phyloP scores from a whole-genome alignment of 177 flowering plant genomes.

The Vitis hybrid region DNA sequence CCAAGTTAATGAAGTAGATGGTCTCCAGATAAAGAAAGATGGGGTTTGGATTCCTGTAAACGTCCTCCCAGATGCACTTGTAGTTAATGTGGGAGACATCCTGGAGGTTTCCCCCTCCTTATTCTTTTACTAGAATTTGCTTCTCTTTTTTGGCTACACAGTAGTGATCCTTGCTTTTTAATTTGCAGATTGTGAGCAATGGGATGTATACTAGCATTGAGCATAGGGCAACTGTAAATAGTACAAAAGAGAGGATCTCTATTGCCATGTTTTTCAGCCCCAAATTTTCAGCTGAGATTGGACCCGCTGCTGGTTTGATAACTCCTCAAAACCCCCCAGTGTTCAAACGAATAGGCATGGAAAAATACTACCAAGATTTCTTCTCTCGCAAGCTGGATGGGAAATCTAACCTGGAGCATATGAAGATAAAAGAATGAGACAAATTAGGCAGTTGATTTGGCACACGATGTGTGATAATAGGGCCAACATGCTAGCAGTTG shows the following conservation, averaged over 20 bases:
- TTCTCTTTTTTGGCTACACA: no score
- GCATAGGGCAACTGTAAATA: slow-evolving; percentile 35
- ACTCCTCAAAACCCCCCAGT: slow-evolving; percentile 31
- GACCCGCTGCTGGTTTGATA: slow-evolving; percentile 28
- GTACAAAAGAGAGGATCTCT: slow-evolving; percentile 28
- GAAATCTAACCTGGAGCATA: slow-evolving; percentile 27
- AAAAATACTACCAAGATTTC: slow-evolving; percentile 25
- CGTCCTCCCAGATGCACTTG: slow-evolving; percentile 32
- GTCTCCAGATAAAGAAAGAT: slow-evolving; percentile 40
- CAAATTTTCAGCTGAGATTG: slow-evolving; percentile 14
- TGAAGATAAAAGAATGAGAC: slow-evolving; percentile 18
- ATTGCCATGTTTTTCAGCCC: slow-evolving; percentile 17
- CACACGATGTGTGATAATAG: no score
- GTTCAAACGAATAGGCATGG: slow-evolving; percentile 24
- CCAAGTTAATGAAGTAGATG: slow-evolving; percentile 39
- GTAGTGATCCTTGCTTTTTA: neutral
- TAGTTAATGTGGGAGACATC: slow-evolving; percentile 41
- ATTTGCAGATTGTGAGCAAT: slow-evolving; percentile 28
- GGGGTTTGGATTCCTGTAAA: slow-evolving; percentile 47
- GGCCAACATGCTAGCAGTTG: no score
- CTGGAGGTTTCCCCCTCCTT: slow-evolving; percentile 25
- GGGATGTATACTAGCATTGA: slow-evolving; percentile 19
- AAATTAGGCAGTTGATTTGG: no score
- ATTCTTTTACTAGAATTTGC: slow-evolving; percentile 22
- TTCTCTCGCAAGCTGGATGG: slow-evolving; percentile 27